Conservation (phyloP, 371 early-diverging fungal genomes). For the Mortierella sp. region DNA sequence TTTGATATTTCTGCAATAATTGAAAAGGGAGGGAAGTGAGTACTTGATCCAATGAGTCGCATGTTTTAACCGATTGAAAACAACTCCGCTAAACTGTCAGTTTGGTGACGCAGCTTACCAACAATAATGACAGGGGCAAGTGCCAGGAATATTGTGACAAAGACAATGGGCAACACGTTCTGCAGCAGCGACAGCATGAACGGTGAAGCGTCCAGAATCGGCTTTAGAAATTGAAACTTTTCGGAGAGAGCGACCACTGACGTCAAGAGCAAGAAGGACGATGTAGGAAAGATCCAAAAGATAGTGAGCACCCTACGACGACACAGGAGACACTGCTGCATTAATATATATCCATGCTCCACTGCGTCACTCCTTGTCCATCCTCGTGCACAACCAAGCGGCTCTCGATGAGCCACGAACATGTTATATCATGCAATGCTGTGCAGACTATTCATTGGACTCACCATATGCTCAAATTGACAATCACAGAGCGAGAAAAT, state of each 20-base stretch:
- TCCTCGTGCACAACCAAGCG: no score
- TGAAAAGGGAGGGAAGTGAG: no score
- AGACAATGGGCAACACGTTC: conserved; percentile 73
- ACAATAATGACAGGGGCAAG: conserved; percentile 66
- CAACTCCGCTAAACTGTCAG: no score
- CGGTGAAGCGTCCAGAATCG: conserved; percentile 66
- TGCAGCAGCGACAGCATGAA: conserved; percentile 70
- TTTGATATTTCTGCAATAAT: conserved; percentile 65
- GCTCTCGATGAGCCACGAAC: no score
- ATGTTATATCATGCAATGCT: no score
- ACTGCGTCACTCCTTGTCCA: no score
- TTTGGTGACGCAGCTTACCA: conserved; percentile 35
- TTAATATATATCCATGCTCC: no score
- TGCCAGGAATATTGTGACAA: conserved; percentile 77
- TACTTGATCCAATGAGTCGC: no score
- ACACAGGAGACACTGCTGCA: no score
- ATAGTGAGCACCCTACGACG: conserved; percentile 65
- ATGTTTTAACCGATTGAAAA: no score
- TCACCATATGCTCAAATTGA: conserved; percentile 63
- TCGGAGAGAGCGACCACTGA: conserved; percentile 78
- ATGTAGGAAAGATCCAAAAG: conserved; percentile 80
- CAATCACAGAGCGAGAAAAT: conserved; percentile 62
- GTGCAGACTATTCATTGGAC: no score
- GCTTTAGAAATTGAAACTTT: conserved; percentile 63
- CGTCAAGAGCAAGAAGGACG: conserved; percentile 79